Conservation (phyloP, 1,284 basidiomycete species). For the Ganoderma multipileum region DNA sequence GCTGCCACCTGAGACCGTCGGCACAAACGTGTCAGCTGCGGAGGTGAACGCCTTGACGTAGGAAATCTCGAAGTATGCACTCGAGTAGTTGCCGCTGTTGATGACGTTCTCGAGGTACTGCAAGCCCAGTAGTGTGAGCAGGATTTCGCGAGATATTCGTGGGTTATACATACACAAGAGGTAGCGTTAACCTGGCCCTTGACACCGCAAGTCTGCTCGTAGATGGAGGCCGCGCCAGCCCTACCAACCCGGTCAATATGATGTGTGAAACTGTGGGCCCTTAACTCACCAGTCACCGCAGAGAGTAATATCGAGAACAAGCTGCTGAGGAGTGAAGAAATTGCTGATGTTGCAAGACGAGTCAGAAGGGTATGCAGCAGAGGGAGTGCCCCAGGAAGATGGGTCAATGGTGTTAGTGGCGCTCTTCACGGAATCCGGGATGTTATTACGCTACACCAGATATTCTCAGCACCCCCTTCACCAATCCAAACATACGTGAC, state of each 20-base stretch:
- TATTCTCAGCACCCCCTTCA: background rate
- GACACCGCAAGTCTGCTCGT: slow-evolving; percentile 46
- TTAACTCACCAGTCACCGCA: slow-evolving; percentile 57
- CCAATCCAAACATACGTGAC: slow-evolving; percentile 25
- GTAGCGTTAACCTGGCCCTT: slow-evolving; percentile 34
- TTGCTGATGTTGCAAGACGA: slow-evolving; percentile 52
- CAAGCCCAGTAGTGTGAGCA: background rate
- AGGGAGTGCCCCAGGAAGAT: slow-evolving; percentile 62
- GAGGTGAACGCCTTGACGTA: slow-evolving; percentile 53
- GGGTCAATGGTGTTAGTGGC: slow-evolving; percentile 52
- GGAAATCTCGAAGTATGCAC: slow-evolving; percentile 59
- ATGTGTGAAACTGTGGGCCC: background rate
- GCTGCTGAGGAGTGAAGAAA: slow-evolving; percentile 60
- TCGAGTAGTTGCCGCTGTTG: slow-evolving; percentile 55
- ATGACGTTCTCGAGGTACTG: slow-evolving; percentile 62
- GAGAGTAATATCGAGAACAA: slow-evolving; percentile 63
- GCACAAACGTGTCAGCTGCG: slow-evolving; percentile 29
- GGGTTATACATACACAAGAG: slow-evolving; percentile 30
- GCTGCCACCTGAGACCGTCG: slow-evolving; percentile 22
- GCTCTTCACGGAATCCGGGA: slow-evolving; percentile 37
- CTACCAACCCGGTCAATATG: slow-evolving; percentile 32
- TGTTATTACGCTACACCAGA: slow-evolving; percentile 46
- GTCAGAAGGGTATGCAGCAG: slow-evolving; percentile 55
- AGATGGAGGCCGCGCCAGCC: slow-evolving; percentile 52
- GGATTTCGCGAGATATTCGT: background rate